Percentiles rank a stretch among this genome's conserved stretches.
These are phyloP conservation scores for Saraca asoca DNA, from an alignment of 331 rosid genomes.

Conservation along the genomic window DNA sequence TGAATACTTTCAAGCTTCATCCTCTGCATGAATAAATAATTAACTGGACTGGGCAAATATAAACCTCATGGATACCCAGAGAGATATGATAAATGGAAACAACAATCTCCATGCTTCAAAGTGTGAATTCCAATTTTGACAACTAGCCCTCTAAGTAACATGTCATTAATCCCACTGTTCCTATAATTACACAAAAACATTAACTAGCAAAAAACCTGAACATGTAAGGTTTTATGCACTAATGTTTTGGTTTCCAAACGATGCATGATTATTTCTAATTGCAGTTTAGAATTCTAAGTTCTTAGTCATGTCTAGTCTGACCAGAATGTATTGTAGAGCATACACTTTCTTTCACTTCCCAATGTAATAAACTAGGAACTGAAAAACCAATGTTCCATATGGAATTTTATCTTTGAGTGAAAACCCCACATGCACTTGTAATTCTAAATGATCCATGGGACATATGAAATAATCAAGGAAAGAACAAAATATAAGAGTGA, in stretches of 20 bases:
- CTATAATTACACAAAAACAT: constrained; percentile 14
- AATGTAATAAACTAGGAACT: constrained; percentile 18
- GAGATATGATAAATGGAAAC: constrained; percentile 11
- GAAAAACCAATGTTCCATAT: constrained; percentile 25
- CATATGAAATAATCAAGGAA: constrained; percentile 30
- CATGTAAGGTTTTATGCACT: neutral
- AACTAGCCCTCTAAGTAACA: neutral
- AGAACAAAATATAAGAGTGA: constrained; percentile 29
- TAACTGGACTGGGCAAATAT: constrained; percentile 7
- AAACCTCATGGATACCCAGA: constrained; percentile 9
- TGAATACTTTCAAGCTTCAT: neutral
- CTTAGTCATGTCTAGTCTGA: neutral
- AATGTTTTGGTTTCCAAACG: constrained; percentile 5
- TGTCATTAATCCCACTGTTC: neutral
- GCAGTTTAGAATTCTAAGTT: constrained; percentile 17
- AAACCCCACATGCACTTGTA: neutral
- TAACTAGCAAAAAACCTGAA: constrained; percentile 13
- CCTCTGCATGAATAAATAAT: constrained; percentile 1
- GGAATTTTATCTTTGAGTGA: no score
- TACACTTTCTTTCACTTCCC: constrained; percentile 5
- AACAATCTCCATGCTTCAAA: constrained; percentile 7
- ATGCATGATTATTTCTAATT: constrained; percentile 3
- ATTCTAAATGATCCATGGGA: constrained; percentile 26
- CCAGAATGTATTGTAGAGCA: neutral
- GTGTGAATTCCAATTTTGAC: constrained; percentile 23